A percentile compares a stretch with the other conserved stretches of the same genome.
Evolutionary conservation across 352 stramenopile species (phyloP).

Genomic region (Pythium dissimile): DNA sequence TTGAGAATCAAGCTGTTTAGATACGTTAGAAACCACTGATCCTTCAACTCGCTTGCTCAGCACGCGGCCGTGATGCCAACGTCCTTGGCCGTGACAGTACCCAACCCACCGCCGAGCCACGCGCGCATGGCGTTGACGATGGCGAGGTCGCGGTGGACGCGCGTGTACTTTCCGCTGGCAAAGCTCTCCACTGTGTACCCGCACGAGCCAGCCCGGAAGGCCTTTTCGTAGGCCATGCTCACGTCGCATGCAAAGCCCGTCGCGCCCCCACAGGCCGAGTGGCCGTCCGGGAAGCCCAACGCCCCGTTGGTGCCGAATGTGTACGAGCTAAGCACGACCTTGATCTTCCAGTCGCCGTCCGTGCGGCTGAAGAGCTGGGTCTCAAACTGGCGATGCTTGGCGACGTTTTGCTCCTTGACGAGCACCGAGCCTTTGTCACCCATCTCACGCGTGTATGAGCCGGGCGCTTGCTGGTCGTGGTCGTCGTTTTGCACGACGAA

Average conservation of each 20-base stretch:
- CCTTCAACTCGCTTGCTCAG: neutral
- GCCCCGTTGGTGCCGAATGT: slow-evolving; percentile 42
- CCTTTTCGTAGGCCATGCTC: slow-evolving; percentile 47
- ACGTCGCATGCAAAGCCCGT: slow-evolving; percentile 28
- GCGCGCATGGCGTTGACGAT: slow-evolving; percentile 35
- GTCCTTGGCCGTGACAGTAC: slow-evolving; percentile 27
- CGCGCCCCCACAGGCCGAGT: slow-evolving; percentile 25
- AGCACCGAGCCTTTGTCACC: slow-evolving; percentile 47
- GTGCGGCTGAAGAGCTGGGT: slow-evolving; percentile 46
- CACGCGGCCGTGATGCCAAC: slow-evolving; percentile 36
- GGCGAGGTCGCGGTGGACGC: slow-evolving; percentile 56
- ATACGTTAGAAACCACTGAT: neutral
- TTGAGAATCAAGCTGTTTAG: too few relatives aligned
- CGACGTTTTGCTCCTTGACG: slow-evolving; percentile 48
- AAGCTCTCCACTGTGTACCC: slow-evolving; percentile 42
- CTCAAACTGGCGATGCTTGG: slow-evolving; percentile 56
- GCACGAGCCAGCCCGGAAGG: slow-evolving; percentile 40
- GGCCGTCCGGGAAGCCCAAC: slow-evolving; percentile 43
- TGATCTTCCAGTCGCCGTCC: slow-evolving; percentile 63
- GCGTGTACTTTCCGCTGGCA: slow-evolving; percentile 19
- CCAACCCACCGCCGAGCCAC: slow-evolving; percentile 22
- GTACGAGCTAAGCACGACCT: slow-evolving; percentile 69
- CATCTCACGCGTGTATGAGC: slow-evolving; percentile 55
- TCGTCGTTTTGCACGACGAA: slow-evolving; percentile 80
- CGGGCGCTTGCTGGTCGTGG: slow-evolving; percentile 61